phyloP scores from a whole-genome alignment of 352 stramenopile species.

The Blastocystis sp. region DNA sequence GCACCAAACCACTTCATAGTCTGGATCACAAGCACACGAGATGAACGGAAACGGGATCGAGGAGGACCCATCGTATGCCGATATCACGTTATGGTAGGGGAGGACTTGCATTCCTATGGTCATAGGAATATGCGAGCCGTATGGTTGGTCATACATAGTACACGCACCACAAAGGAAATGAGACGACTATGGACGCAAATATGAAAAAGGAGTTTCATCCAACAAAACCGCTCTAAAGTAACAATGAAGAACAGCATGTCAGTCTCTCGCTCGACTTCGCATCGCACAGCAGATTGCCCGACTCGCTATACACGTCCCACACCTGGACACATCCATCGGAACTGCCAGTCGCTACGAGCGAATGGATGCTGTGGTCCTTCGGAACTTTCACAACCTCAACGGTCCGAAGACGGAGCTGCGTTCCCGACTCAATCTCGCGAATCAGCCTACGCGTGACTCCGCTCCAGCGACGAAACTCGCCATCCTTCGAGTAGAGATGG shows the following conservation, averaged over 20 bases:
- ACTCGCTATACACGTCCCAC: conserved; percentile 58
- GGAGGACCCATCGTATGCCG: conserved; percentile 36
- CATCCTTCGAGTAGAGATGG: conserved; percentile 32
- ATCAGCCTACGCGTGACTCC: neutral
- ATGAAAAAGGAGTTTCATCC: conserved; percentile 30
- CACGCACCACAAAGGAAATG: no score
- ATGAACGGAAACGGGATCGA: conserved; percentile 71
- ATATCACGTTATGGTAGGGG: conserved; percentile 18
- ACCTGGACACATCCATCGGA: conserved; percentile 47
- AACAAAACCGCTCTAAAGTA: conserved; percentile 63
- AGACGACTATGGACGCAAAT: conserved; percentile 7
- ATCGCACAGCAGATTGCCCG: conserved; percentile 29
- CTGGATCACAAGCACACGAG: conserved; percentile 34
- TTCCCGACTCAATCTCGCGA: neutral
- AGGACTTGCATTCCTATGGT: neutral
- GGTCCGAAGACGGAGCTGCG: conserved; percentile 30
- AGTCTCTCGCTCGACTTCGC: conserved; percentile 60
- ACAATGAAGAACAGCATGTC: conserved; percentile 28
- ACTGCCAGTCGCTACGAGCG: conserved; percentile 47
- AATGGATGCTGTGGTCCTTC: conserved; percentile 16
- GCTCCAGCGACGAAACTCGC: neutral
- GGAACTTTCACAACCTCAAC: conserved; percentile 19
- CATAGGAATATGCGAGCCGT: neutral
- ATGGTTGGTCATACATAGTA: neutral
- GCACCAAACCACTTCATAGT: conserved; percentile 68